Evolutionary conservation across 768 basidiomycete species (phyloP), one percentile per base, ranked within the genome.

Genomic region (Psilocybe tampanensis): DNA sequence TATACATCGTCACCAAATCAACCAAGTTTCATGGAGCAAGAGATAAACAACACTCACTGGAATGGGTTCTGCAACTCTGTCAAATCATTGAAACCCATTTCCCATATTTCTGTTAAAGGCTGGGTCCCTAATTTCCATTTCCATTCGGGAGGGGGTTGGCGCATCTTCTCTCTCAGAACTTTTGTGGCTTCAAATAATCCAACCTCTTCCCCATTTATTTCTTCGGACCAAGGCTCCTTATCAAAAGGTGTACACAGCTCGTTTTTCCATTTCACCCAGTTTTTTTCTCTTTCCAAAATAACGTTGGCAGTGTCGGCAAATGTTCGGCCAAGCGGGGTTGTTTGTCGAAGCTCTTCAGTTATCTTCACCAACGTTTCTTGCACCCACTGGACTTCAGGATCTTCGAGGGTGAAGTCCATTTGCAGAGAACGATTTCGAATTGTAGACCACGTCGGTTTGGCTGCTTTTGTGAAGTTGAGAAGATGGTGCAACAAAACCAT

Each of bases 191-290:
- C 85, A 62, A 89, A 81, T 34, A 92, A 66, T 13, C 82, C 83
- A 21, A 83, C 76, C 51, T 77, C 80, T 63, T 72, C 69, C 3
- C 76, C 82, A 50, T 80, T 74, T 26, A 85, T 59, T 48, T 81
- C 78, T 42, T 72, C 69, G 11, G 72, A 74, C 82, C 87, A 85
- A 5, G 89, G 78, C 36, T 86, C 85, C 63, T 86, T 86, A 67
- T 92, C 90, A 65, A 95, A 94, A 2, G 88, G 83, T 15, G 83
- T 75, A 67, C 93, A 95, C 2, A 89, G 70, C 41, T 90, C 86
- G 60, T 90, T 90, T 74, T 95, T 95, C 93, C 92, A 95, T 60
- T 82, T 84, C 3, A 92, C 85, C 94, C 94, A 95, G 65, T 93
- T 94, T 68, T 85, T 87, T 72, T 95, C 94, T 49, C 93, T 80